These are phyloP conservation scores for Chalciporus piperatus DNA, from an alignment of 768 basidiomycete species.

Conservation along the genomic window DNA sequence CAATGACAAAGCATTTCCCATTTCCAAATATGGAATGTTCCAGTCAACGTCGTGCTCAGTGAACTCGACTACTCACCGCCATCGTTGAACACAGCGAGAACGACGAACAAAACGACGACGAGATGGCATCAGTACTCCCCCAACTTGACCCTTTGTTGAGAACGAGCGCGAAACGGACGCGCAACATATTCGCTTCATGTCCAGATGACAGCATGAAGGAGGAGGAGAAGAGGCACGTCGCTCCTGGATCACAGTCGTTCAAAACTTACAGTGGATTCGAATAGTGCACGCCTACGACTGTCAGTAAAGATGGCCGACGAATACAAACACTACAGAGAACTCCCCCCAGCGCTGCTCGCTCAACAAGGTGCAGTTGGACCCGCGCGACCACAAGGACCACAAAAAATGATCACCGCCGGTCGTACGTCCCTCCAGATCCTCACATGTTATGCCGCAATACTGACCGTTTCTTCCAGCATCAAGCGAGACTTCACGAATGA, in stretches of 20 bases:
- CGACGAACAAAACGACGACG: not conserved
- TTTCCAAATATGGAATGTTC: slow-evolving; percentile 9
- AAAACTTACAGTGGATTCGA: not conserved
- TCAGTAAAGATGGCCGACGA: slow-evolving; percentile 88
- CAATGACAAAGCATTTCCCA: slow-evolving; percentile 12
- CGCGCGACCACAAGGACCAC: slow-evolving; percentile 57
- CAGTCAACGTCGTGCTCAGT: not conserved
- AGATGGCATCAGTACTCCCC: slow-evolving; percentile 43
- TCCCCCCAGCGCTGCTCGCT: slow-evolving; percentile 75
- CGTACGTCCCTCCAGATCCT: slow-evolving; percentile 39
- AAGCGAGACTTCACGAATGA: slow-evolving; percentile 59
- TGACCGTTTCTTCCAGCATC: slow-evolving; percentile 22
- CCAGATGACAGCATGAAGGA: slow-evolving; percentile 58
- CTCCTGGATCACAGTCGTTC: not conserved
- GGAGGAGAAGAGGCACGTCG: slow-evolving; percentile 66
- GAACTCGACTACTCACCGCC: not conserved
- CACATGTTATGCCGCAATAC: not conserved
- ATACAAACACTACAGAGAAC: slow-evolving; percentile 80
- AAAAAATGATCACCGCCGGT: slow-evolving; percentile 72
- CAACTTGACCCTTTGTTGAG: slow-evolving; percentile 65
- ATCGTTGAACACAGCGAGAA: not conserved
- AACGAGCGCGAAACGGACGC: slow-evolving; percentile 66
- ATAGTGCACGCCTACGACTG: slow-evolving; percentile 67
- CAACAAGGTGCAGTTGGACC: slow-evolving; percentile 85
- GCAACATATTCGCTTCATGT: slow-evolving; percentile 64